phyloP scores from a whole-genome alignment of 768 basidiomycete species.

The Phylloporus sp. region DNA sequence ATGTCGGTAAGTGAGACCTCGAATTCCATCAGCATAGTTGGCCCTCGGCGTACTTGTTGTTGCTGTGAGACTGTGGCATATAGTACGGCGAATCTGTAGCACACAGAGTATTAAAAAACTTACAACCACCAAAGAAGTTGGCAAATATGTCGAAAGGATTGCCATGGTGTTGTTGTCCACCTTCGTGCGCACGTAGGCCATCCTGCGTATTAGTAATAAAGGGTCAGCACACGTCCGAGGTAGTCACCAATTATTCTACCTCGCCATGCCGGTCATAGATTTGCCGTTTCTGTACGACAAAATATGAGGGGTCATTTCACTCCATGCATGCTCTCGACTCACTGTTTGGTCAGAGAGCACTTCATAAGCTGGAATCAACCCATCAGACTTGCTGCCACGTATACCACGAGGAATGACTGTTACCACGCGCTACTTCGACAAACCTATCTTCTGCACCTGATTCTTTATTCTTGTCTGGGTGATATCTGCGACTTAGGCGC shows the following conservation, averaged over 20 bases:
- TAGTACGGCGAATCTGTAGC: neutral
- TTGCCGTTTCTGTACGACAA: conserved; percentile 65
- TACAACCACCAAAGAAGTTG: conserved; percentile 84
- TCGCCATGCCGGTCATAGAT: conserved; percentile 96
- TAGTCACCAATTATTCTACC: conserved; percentile 34
- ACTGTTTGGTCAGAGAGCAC: conserved; percentile 86
- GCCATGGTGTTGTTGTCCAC: conserved; percentile 66
- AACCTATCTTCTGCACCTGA: conserved; percentile 80
- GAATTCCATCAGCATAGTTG: conserved; percentile 73
- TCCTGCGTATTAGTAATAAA: conserved; percentile 46
- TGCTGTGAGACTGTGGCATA: conserved; percentile 21
- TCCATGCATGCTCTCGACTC: conserved; percentile 19
- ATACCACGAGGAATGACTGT: conserved; percentile 18
- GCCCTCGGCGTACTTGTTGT: conserved; percentile 73
- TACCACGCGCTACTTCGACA: conserved; percentile 88
- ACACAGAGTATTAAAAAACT: conserved; percentile 26
- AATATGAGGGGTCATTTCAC: neutral
- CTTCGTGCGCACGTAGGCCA: conserved; percentile 88
- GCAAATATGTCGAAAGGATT: conserved; percentile 96
- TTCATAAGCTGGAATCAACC: conserved; percentile 71
- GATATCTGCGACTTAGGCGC: conserved; percentile 79
- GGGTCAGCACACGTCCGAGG: conserved; percentile 2
- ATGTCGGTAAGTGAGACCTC: conserved; percentile 87
- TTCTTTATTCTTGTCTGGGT: conserved; percentile 95
- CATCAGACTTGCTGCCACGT: conserved; percentile 3